Evolutionary conservation across 2,329 filamentous ascomycete genomes (phyloP).

Genomic region (Colletotrichum tamarilloi): DNA sequence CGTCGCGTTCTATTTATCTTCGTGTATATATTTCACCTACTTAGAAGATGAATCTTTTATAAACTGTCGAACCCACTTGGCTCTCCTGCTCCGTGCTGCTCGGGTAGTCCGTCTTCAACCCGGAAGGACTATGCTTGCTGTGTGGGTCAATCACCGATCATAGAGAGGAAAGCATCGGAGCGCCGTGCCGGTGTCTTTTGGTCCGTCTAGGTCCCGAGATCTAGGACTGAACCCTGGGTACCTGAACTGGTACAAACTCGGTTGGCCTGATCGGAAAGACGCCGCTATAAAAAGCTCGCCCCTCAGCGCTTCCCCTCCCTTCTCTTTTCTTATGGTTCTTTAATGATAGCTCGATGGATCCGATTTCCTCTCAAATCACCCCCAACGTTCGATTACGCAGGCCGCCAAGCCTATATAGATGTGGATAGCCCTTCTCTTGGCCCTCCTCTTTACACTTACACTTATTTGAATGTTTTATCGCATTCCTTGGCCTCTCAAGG

Average conservation of each 20-base stretch:
- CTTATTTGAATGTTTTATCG: not conserved
- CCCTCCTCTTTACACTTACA: not conserved
- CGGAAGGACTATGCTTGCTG: not conserved
- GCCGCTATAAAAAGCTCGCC: not conserved
- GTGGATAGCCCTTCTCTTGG: not conserved
- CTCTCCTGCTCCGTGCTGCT: not conserved
- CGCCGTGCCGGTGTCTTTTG: not conserved
- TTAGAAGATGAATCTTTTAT: not conserved
- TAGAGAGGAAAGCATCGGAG: not conserved
- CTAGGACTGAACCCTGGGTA: not conserved
- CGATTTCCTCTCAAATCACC: not conserved
- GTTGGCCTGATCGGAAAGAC: not conserved
- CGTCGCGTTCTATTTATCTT: not conserved
- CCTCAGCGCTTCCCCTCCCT: not conserved
- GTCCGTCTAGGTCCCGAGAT: not conserved
- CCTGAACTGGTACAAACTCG: not conserved
- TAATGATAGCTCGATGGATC: not conserved
- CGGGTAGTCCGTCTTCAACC: not conserved
- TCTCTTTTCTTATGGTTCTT: not conserved
- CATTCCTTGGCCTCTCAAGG: not conserved
- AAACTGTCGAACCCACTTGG: not conserved
- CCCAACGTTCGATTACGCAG: not conserved
- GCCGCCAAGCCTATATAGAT: not conserved
- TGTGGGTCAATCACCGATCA: too few relatives aligned
- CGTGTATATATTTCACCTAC: constrained; percentile 1